These are phyloP conservation scores for Themeda triandra DNA, from an alignment of 176 grass and related monocot species.

Conservation along the genomic window DNA sequence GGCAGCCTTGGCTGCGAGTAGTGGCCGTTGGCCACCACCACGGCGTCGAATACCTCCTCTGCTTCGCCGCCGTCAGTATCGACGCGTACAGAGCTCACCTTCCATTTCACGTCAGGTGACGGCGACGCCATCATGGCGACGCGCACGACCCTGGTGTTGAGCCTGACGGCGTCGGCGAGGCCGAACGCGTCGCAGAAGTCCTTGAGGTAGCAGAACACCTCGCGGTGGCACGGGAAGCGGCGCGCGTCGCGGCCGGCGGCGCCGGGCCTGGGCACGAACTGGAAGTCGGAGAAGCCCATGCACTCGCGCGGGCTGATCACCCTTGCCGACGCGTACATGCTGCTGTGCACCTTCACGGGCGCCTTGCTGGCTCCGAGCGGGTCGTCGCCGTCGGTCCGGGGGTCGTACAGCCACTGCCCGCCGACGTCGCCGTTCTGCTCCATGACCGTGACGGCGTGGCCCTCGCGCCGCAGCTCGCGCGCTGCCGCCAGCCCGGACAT, in stretches of 20 bases:
- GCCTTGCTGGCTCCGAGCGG: no score
- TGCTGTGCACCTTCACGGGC: no score
- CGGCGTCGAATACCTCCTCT: constrained; percentile 43
- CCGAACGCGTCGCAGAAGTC: not conserved
- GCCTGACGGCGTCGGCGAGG: not conserved
- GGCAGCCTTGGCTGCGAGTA: constrained; percentile 34
- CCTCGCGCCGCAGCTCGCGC: no score
- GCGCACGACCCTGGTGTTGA: not conserved
- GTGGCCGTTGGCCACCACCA: constrained; percentile 33
- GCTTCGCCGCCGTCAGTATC: no score
- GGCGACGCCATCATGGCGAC: not conserved
- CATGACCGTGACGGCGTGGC: no score
- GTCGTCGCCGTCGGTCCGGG: no score
- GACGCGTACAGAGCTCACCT: not conserved
- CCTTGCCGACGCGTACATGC: not conserved
- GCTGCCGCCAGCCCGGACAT: no score
- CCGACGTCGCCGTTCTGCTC: no score
- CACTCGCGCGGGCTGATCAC: not conserved
- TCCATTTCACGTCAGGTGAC: not conserved
- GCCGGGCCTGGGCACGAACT: not conserved
- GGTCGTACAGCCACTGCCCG: no score
- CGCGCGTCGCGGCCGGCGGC: not conserved
- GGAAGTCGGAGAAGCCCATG: constrained; percentile 8
- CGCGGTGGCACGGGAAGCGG: not conserved
- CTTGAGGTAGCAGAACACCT: not conserved